Evolutionary conservation across 805 yeast genomes (phyloP).

Genomic region (Candida schatavii): DNA sequence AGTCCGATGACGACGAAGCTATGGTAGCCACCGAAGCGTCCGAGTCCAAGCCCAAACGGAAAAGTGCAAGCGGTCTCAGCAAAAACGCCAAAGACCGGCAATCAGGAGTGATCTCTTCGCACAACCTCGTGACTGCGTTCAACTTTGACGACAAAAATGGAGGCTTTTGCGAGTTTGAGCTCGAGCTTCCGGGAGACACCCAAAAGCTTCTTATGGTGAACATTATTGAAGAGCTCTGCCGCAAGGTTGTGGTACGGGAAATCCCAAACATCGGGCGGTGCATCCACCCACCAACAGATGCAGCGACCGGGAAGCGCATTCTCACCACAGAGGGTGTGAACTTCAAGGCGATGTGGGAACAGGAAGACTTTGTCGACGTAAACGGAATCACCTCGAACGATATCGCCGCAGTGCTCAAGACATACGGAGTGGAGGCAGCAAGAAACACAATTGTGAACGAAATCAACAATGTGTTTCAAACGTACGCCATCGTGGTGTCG

Average conservation of each 20-base stretch:
- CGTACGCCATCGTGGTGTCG: slow-evolving; percentile 92
- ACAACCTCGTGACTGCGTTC: slow-evolving; percentile 71
- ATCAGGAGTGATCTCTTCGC: slow-evolving; percentile 70
- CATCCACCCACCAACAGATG: slow-evolving; percentile 65
- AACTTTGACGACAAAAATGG: slow-evolving; percentile 88
- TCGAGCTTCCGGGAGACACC: slow-evolving; percentile 79
- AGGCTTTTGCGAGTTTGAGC: slow-evolving; percentile 87
- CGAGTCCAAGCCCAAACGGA: slow-evolving; percentile 13
- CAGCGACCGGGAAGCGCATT: slow-evolving; percentile 63
- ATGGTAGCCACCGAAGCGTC: slow-evolving; percentile 9
- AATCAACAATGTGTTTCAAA: slow-evolving; percentile 91
- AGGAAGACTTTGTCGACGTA: slow-evolving; percentile 87
- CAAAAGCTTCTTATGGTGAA: slow-evolving; percentile 97
- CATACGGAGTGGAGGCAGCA: slow-evolving; percentile 99
- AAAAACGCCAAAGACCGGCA: slow-evolving; percentile 80
- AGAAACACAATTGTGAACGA: slow-evolving; percentile 95
- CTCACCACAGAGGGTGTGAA: slow-evolving; percentile 98
- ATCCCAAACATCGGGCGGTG: slow-evolving; percentile 90
- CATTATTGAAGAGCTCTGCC: slow-evolving; percentile 88
- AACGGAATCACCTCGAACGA: slow-evolving; percentile 90
- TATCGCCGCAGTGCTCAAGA: slow-evolving; percentile 80
- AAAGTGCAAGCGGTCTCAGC: slow-evolving; percentile 33
- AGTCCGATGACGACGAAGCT: slow-evolving; percentile 21
- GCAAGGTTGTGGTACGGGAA: slow-evolving; percentile 88
- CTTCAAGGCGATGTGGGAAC: slow-evolving; percentile 97